These are phyloP conservation scores for Phylloboletellus chloephorus DNA, from an alignment of 1,284 basidiomycete species.

Conservation along the genomic window DNA sequence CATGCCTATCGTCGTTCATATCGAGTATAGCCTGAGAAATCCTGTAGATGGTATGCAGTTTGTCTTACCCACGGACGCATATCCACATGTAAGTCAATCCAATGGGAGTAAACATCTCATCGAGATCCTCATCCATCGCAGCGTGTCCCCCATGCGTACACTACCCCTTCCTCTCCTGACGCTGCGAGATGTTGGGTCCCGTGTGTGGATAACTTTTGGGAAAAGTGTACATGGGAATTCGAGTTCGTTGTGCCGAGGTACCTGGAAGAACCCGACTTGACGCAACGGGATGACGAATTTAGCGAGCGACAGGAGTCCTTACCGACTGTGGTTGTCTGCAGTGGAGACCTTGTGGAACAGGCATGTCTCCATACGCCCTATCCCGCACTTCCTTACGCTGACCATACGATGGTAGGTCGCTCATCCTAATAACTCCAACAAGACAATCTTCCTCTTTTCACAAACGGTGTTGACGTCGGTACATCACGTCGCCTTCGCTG, in stretches of 20 bases:
- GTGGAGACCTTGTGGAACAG: conserved; percentile 92
- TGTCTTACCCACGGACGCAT: conserved; percentile 71
- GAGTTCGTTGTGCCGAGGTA: conserved; percentile 92
- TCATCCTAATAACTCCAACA: conserved; percentile 91
- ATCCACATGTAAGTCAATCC: conserved; percentile 70
- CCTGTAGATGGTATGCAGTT: conserved; percentile 87
- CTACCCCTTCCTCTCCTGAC: conserved; percentile 84
- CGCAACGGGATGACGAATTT: conserved; percentile 45
- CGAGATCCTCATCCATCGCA: conserved; percentile 34
- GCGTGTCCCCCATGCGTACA: conserved; percentile 92
- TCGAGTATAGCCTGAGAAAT: conserved; percentile 76
- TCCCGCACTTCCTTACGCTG: conserved; percentile 13
- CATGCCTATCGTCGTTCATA: conserved; percentile 69
- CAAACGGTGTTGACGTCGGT: conserved; percentile 87
- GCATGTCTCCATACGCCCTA: conserved; percentile 38
- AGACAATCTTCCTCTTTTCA: conserved; percentile 92
- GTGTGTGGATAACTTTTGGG: conserved; percentile 93
- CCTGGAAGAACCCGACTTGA: conserved; percentile 60
- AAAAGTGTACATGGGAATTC: conserved; percentile 97
- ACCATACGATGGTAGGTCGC: conserved; percentile 55
- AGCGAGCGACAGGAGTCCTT: conserved; percentile 48
- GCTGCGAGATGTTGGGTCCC: conserved; percentile 96
- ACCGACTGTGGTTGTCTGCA: conserved; percentile 86
- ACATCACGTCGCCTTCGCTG: conserved; percentile 94
- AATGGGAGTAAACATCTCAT: conserved; percentile 11